Conservation (phyloP, 306 rosid genomes). For the Castanea crenata region DNA sequence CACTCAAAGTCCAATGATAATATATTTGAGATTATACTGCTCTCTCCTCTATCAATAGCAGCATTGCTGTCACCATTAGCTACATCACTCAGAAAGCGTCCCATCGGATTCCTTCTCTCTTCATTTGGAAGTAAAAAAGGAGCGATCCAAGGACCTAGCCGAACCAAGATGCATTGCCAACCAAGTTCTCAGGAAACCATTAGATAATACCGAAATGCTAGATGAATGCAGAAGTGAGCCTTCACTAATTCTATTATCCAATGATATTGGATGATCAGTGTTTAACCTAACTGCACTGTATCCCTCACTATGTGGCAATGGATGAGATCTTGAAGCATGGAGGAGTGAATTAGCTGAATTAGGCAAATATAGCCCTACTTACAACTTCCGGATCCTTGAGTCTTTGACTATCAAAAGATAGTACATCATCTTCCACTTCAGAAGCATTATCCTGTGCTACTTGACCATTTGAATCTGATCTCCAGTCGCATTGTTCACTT, state of each 20-base stretch:
- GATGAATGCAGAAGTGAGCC: slow-evolving; percentile 36
- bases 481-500: slow-evolving; percentile 48
- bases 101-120: slow-evolving; percentile 36
- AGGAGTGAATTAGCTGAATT: slow-evolving; percentile 34
- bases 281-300: slow-evolving; percentile 32
- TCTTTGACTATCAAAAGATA: slow-evolving; percentile 70
- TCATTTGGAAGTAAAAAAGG: slow-evolving; percentile 45
- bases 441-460: slow-evolving; percentile 26
- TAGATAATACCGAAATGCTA: slow-evolving; percentile 32
- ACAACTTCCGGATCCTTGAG: slow-evolving; percentile 81
- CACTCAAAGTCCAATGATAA: slow-evolving; percentile 75
- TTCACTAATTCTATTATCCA: slow-evolving; percentile 40
- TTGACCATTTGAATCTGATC: slow-evolving; percentile 38
- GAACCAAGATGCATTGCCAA: slow-evolving; percentile 41
- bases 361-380: slow-evolving; percentile 47
- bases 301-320: slow-evolving; percentile 38
- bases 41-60: slow-evolving; percentile 72
- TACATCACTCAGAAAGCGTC: slow-evolving; percentile 45
- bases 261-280: slow-evolving; percentile 33
- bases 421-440: slow-evolving; percentile 74
- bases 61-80: slow-evolving; percentile 37
- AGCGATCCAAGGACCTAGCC: slow-evolving; percentile 31
- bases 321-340: slow-evolving; percentile 33
- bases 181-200: slow-evolving; percentile 54
- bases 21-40: slow-evolving; percentile 87